Evolutionary conservation across 345 rosid species (phyloP), one percentile per base, ranked within the genome.

Genomic region (Fremontodendron californicum): DNA sequence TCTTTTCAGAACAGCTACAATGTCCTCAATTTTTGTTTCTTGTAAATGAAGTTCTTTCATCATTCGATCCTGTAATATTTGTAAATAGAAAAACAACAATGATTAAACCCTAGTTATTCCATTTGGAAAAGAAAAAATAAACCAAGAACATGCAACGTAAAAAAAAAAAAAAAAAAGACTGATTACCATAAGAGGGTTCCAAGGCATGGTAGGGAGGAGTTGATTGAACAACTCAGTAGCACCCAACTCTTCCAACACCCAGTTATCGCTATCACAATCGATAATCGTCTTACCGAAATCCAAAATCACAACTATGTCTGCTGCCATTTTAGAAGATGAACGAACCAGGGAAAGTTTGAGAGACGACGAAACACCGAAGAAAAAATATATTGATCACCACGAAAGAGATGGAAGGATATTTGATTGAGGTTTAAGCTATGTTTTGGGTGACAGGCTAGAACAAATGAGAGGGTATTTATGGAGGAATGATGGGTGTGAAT

Each of bases 181-280:
- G 35, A 39, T 39, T 39, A 94, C 98, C 97, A 94, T 92, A 77
- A 92, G 84, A 75, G 94, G 76, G 77, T 94, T 94, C 96, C 96
- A 94, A 51, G 96, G 93, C 94, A 92, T 90, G 85, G 97, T 88
- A 4, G 92, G 91, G 21, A 92, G 96, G 70, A 94, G 97, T 42
- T 87, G 89, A 54, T 91, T 84, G 91, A 91, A 94, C 87, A 87
- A 79, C 37, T 88, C 88, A 2, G 93, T 87, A 67, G 85, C 86
- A 61, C 94, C 94, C 80, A 94, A 76, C 72, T 76, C 93, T 75
- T 94, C 96, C 9, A 94, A 51, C 0, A 92, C 93, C 90, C 93
- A 94, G 42, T 92, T 92, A 42, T 94, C 98, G 42, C 97, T 94
- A 73, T 92, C 98, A 15, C 88, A 89, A 45, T 94, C 97, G 66